Base-by-base conservation (phyloP, 768 basidiomycete species). In the Phanerochaete sordida region DNA sequence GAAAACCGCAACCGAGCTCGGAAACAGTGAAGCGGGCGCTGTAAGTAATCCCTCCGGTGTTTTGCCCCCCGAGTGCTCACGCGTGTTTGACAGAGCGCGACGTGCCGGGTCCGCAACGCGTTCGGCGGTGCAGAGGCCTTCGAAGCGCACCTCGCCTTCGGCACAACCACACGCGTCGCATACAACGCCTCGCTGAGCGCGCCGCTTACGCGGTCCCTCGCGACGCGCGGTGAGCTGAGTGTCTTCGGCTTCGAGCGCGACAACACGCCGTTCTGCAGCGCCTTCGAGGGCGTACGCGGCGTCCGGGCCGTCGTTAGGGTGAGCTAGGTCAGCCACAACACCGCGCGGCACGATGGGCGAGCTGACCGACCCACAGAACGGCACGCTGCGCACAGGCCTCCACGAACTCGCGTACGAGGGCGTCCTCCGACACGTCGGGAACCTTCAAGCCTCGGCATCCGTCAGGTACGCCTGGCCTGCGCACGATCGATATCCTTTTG, bases 21-120 rank as follows among this genome's bases (percentile, higher is more conserved):
- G 97, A 3, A 94, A 96, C 61, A 89, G 87, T 52, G 97, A 98
- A 72, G 96, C 92, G 12, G 94, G 77, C 57, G 94, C 93, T n/a
- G 95, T 94, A 69, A 69, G 92, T 82, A 37, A 28, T 48, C 57
- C 35, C 55, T 9, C 23, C 16, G 44, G 45, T 60, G 27, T 52
- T 51, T 55, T 24, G 24, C 2, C 23, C 24, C 30, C n/a, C 28
- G 50, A 50, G 46, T 39, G 27, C 56, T 57, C 50, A 54, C 35
- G 19, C 33, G 28, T 35, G 12, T 1, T 4, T 9, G 0, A n/a
- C 61, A 89, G 94, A 90, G 87, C 57, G 83, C 88, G 43, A 91
- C 88, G 5, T 93, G 84, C 7, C 85, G 90, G 53, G 74, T 98
- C 43, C 81, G 91, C 15, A 98, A 98, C 72, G 83, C 90, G 4